phyloP scores from a whole-genome alignment of 2,329 filamentous ascomycete genomes.

The Trichoderma guizhouense region DNA sequence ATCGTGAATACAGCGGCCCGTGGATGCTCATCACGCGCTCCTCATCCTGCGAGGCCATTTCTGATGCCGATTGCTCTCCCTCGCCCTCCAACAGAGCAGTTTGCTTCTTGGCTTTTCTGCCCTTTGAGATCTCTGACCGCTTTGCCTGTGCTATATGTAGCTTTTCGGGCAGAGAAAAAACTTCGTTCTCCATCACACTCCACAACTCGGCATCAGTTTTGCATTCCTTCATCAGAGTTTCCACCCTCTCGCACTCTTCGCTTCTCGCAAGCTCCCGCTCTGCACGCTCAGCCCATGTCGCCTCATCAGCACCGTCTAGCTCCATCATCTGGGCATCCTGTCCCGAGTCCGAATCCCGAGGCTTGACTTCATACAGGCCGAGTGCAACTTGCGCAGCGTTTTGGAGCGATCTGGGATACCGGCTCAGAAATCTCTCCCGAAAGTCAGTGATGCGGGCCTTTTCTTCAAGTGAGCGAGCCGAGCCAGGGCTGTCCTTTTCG shows the following conservation, averaged over 20 bases:
- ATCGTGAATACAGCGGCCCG: conserved; percentile 62
- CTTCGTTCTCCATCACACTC: conserved; percentile 62
- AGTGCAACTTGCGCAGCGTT: conserved; percentile 39
- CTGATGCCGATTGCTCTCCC: conserved; percentile 13
- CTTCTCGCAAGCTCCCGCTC: conserved; percentile 38
- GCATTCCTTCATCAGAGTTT: conserved; percentile 51
- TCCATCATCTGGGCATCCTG: conserved; percentile 27
- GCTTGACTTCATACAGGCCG: conserved; percentile 36
- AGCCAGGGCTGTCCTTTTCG: neutral
- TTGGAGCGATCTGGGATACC: conserved; percentile 40
- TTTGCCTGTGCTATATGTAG: conserved; percentile 48
- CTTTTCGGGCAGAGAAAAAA: conserved; percentile 58
- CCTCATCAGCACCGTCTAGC: conserved; percentile 31
- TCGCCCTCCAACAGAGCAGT: conserved; percentile 11
- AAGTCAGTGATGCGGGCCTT: conserved; percentile 32
- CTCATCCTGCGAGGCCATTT: conserved; percentile 15
- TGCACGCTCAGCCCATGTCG: conserved; percentile 34
- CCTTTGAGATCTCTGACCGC: conserved; percentile 6
- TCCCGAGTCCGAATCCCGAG: conserved; percentile 23
- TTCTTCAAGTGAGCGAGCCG: conserved; percentile 32
- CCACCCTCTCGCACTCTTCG: conserved; percentile 51
- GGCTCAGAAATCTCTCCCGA: conserved; percentile 35
- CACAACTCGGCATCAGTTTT: conserved; percentile 63
- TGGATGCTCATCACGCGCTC: conserved; percentile 52
- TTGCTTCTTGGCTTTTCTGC: conserved; percentile 17